Evolutionary conservation across 2,329 filamentous ascomycete genomes (phyloP).

Genomic region (Trichoderma atroviride): DNA sequence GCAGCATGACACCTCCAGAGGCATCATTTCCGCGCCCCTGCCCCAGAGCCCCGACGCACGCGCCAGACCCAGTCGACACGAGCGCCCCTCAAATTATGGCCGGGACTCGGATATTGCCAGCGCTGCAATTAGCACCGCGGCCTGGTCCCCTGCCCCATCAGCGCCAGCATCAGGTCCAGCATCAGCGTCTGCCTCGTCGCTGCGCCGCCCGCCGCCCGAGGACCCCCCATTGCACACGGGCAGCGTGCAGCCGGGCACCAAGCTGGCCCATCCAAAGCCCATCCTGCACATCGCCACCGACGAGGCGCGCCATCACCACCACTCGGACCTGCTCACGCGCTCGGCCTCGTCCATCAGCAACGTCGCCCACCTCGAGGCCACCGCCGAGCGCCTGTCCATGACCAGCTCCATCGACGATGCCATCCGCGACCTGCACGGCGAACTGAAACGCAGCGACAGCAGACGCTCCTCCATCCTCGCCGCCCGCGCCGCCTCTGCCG

Average conservation of each 20-base stretch:
- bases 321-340: conserved; percentile 62
- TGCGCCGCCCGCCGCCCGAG: conserved; percentile 3
- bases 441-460: conserved; percentile 71
- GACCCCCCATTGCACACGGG: conserved; percentile 40
- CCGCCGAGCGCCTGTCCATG: conserved; percentile 72
- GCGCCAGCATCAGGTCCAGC: not conserved
- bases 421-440: conserved; percentile 71
- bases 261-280: conserved; percentile 44
- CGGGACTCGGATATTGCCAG: conserved; percentile 21
- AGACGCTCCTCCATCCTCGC: conserved; percentile 65
- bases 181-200: not conserved
- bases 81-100: conserved; percentile 13
- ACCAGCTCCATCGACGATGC: conserved; percentile 77
- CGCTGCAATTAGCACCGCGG: not conserved
- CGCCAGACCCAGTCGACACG: conserved; percentile 26
- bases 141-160: not conserved
- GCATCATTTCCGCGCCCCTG: conserved; percentile 23
- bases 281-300: conserved; percentile 52
- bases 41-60: conserved; percentile 27
- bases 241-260: conserved; percentile 51
- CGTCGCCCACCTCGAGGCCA: conserved; percentile 74
- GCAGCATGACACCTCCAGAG: conserved; percentile 23
- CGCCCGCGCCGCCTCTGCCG: conserved; percentile 41
- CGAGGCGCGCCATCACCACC: conserved; percentile 55
- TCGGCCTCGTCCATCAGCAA: conserved; percentile 66